These are phyloP conservation scores for Cynara cardunculus DNA, from an alignment of 129 eudicot genomes.

Conservation along the genomic window DNA sequence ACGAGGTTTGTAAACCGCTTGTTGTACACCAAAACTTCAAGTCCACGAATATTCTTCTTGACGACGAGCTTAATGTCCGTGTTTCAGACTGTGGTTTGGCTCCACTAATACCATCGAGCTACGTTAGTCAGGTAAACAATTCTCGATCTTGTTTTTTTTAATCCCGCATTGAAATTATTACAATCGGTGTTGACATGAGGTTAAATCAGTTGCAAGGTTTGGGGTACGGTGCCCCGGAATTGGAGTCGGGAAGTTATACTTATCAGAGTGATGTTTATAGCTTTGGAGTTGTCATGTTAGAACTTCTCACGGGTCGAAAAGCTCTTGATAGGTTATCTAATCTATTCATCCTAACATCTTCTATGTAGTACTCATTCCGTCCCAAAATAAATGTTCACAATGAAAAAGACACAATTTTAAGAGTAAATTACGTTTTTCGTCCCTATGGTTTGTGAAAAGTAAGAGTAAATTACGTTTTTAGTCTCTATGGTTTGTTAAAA, in stretches of 20 bases:
- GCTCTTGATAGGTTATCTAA: constrained; percentile 66
- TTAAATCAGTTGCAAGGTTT: constrained; percentile 45
- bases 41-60: constrained; percentile 68
- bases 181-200: constrained; percentile 3
- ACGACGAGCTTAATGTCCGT: constrained; percentile 49
- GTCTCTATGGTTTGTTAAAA: too few relatives aligned
- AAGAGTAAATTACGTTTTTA: too few relatives aligned
- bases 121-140: constrained; percentile 47
- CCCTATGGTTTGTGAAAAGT: too few relatives aligned
- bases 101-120: constrained; percentile 45
- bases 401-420: too few relatives aligned
- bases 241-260: constrained; percentile 74
- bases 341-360: neutral
- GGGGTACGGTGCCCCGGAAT: constrained; percentile 86
- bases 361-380: neutral
- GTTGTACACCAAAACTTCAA: constrained; percentile 68
- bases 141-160: neutral
- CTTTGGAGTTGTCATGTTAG: constrained; percentile 85
- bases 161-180: neutral
- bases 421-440: too few relatives aligned
- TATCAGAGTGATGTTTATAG: constrained; percentile 80
- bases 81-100: constrained; percentile 89
- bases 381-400: too few relatives aligned
- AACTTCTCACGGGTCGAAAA: constrained; percentile 69
- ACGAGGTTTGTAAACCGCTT: constrained; percentile 65